Evolutionary conservation across 169 alveolate species (phyloP), one percentile per base, ranked within the genome.

Genomic region (Theileria luwenshuni): DNA sequence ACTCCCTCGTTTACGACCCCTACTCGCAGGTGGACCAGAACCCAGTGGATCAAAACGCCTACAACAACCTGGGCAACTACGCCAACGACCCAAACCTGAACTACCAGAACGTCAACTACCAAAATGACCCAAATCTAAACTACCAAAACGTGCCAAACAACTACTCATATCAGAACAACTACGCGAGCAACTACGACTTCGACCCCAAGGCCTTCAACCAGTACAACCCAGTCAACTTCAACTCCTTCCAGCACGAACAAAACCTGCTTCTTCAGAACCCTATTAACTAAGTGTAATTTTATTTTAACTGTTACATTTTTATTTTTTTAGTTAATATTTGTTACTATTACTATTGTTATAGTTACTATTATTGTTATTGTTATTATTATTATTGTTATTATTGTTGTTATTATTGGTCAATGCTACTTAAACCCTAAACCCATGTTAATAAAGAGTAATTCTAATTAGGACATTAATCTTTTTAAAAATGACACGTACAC

Each of bases 21-120:
- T 67, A 83, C 30, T 12, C 75, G 25, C 60, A 67, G 69, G 17
- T 21, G 17, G 25, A n/a, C 48, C 49, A 23, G 19, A n/a, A 19
- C 6, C 58, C n/a, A 38, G 21, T 30, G 12, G 56, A 21, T 3
- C 17, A 1, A 12, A 30, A 61, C 48, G 35, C 70, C 27, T 21
- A 35, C 30, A 30, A 19, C 19, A 38, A 61, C 48, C 7, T 21
- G 25, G 27, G 27, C 12, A 13, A 6, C 15, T 25, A 28, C 27
- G 32, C 28, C 23, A 42, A 35, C 70, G 54, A 61, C 19, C 58
- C 17, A 30, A 27, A 33, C 27, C 12, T 61, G 43, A 21, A 61
- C 8, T 54, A 54, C 33, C 63, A 8, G n/a, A 54, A 23, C 33
- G 15, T n/a, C n/a, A 54, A n/a, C 33, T 54, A 13, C 63, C 63